Conservation (phyloP, 306 rosid genomes). For the Dryas alaskensis region DNA sequence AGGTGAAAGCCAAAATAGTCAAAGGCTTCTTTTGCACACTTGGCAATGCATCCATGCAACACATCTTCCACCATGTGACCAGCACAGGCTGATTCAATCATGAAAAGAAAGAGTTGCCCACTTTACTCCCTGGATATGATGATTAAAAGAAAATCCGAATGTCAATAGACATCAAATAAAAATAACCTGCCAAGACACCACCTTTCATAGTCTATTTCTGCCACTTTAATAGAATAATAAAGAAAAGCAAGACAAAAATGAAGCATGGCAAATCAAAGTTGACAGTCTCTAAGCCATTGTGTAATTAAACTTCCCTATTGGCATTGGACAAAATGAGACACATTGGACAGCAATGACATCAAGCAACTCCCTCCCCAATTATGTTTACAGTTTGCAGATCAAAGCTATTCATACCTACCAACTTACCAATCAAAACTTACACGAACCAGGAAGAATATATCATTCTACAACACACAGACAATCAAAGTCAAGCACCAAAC, state of each 20-base stretch:
- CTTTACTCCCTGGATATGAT: conserved; percentile 43
- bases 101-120: conserved; percentile 38
- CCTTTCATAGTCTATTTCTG: conserved; percentile 12
- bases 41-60: conserved; percentile 31
- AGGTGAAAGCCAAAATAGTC: conserved; percentile 15
- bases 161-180: conserved; percentile 28
- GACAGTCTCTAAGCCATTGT: background rate
- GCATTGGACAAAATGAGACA: conserved; percentile 1
- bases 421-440: background rate
- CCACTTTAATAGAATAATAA: conserved; percentile 16
- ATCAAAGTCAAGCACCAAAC: background rate
- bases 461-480: background rate
- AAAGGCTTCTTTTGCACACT: conserved; percentile 20
- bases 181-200: conserved; percentile 24
- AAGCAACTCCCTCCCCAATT: conserved; percentile 3
- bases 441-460: background rate
- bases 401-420: background rate
- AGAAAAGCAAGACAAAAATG: background rate
- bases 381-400: background rate
- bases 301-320: background rate
- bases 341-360: background rate
- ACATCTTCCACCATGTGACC: conserved; percentile 35
- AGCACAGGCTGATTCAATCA: conserved; percentile 40
- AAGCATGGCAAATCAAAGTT: conserved; percentile 6
- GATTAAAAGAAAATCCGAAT: conserved; percentile 30